phyloP scores from a whole-genome alignment of 768 basidiomycete genomes.

The Coprinopsis strossmayeri region DNA sequence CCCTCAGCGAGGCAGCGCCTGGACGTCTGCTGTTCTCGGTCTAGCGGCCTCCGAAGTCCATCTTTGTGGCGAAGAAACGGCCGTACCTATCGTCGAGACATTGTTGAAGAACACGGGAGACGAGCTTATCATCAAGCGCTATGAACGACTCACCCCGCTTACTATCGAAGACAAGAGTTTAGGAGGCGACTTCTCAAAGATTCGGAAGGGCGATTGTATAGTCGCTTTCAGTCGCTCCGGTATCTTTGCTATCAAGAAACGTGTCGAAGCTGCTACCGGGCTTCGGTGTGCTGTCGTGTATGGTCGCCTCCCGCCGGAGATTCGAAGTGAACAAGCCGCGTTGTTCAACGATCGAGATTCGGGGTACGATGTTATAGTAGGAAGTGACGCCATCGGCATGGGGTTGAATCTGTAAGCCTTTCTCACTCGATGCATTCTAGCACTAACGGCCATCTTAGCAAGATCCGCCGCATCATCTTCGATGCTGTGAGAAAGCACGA shows the following conservation, averaged over 20 bases:
- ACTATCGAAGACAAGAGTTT: constrained; percentile 59
- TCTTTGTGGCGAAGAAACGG: constrained; percentile 93
- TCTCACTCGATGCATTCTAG: constrained; percentile 57
- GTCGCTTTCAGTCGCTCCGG: constrained; percentile 74
- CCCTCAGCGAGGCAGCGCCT: constrained; percentile 66
- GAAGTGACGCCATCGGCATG: constrained; percentile 96
- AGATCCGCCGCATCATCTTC: constrained; percentile 21
- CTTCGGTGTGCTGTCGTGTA: constrained; percentile 89
- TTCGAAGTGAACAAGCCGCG: constrained; percentile 85
- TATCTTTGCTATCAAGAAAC: constrained; percentile 74
- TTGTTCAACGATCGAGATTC: constrained; percentile 83
- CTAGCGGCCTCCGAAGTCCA: constrained; percentile 77
- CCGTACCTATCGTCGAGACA: constrained; percentile 68
- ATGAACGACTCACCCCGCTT: constrained; percentile 86
- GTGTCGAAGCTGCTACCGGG: constrained; percentile 64
- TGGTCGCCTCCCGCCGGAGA: constrained; percentile 86
- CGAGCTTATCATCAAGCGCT: constrained; percentile 70
- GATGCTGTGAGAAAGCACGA: constrained; percentile 10
- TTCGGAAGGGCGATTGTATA: constrained; percentile 83
- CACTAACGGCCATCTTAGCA: constrained; percentile 12
- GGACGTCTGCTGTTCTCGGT: constrained; percentile 80
- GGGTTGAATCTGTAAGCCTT: constrained; percentile 85
- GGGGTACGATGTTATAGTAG: constrained; percentile 86
- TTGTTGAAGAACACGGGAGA: constrained; percentile 79
- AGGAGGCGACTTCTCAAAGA: constrained; percentile 46